phyloP scores from a whole-genome alignment of 306 rosid species.

The Quercus wislizeni region DNA sequence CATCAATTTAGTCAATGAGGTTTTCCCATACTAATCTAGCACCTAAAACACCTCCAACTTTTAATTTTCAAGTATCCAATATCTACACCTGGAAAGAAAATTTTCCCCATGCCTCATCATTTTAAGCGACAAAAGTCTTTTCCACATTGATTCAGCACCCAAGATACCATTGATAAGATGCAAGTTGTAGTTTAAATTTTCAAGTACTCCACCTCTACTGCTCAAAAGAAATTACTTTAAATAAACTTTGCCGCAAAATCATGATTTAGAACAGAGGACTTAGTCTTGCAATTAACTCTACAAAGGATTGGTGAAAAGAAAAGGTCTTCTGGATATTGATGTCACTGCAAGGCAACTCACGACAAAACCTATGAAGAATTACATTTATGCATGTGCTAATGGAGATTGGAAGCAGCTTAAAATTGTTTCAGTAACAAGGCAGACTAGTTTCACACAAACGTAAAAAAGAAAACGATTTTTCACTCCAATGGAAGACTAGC shows the following conservation, averaged over 20 bases:
- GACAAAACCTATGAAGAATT: too few relatives aligned
- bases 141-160: background rate
- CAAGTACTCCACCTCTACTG: background rate
- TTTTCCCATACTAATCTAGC: too few relatives aligned
- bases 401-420: background rate
- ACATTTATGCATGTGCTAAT: background rate
- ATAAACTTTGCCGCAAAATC: background rate
- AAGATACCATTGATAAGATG: background rate
- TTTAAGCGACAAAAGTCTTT: background rate
- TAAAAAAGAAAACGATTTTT: background rate
- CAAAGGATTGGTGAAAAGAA: background rate
- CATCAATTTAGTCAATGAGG: too few relatives aligned
- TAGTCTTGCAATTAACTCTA: background rate
- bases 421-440: background rate
- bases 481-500: conserved; percentile 6
- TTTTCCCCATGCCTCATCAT: background rate
- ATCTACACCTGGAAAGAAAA: background rate
- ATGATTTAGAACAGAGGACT: background rate
- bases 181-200: background rate
- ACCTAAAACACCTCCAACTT: too few relatives aligned
- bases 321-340: background rate
- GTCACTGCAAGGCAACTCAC: too few relatives aligned
- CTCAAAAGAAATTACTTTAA: background rate
- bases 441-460: background rate
- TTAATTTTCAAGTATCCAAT: background rate